These are phyloP conservation scores for Tolypocladium cylindrosporum DNA, from an alignment of 2,329 filamentous ascomycete genomes.

Conservation along the genomic window DNA sequence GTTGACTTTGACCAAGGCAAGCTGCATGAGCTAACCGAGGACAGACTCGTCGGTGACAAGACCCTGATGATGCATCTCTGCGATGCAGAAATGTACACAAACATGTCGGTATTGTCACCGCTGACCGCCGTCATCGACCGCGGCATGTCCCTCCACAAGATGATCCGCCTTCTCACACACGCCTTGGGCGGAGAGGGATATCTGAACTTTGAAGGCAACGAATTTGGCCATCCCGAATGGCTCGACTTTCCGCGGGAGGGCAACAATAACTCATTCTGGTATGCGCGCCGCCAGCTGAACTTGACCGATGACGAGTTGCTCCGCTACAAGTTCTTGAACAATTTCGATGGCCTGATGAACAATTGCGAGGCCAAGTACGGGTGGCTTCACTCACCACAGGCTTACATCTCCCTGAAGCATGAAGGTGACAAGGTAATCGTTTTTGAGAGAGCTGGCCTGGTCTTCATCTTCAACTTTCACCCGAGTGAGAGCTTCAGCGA, in stretches of 20 bases:
- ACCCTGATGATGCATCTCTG: slow-evolving; percentile 96
- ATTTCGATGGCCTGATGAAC: slow-evolving; percentile 92
- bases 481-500: slow-evolving; percentile 76
- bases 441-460: slow-evolving; percentile 80
- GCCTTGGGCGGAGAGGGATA: slow-evolving; percentile 89
- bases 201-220: slow-evolving; percentile 97
- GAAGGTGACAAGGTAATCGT: slow-evolving; percentile 90
- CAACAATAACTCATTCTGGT: slow-evolving; percentile 90
- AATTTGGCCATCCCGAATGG: slow-evolving; percentile 98
- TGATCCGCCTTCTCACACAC: slow-evolving; percentile 93
- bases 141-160: slow-evolving; percentile 88
- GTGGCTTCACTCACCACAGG: slow-evolving; percentile 79
- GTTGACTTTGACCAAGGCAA: slow-evolving; percentile 21
- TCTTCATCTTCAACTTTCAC: slow-evolving; percentile 98
- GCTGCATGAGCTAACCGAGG: slow-evolving; percentile 10
- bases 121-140: slow-evolving; percentile 82
- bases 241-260: slow-evolving; percentile 94
- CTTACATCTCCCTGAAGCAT: slow-evolving; percentile 89
- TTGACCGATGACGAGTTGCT: slow-evolving; percentile 77
- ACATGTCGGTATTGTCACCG: slow-evolving; percentile 84
- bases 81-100: slow-evolving; percentile 92
- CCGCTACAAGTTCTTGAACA: slow-evolving; percentile 84
- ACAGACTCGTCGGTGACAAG: slow-evolving; percentile 89
- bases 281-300: slow-evolving; percentile 87
- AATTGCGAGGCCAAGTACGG: slow-evolving; percentile 77